These are phyloP conservation scores for Phlyctochytrium arcticum DNA, from an alignment of 192 early-diverging fungal species.

Conservation along the genomic window DNA sequence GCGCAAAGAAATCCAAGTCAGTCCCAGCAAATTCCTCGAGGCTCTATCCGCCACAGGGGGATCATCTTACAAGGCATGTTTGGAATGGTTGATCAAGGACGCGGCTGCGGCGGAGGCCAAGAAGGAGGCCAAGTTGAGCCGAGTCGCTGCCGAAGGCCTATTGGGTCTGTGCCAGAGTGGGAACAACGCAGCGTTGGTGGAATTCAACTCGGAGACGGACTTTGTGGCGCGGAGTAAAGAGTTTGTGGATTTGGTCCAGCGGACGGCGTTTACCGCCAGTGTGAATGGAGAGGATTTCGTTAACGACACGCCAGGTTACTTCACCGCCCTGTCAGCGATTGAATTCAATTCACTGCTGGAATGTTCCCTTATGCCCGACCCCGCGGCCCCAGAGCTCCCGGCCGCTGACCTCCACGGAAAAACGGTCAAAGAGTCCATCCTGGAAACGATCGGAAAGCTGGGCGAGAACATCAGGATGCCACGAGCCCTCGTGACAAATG, in stretches of 20 bases:
- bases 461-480: slow-evolving; percentile 88
- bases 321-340: background rate
- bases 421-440: slow-evolving; percentile 51
- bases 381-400: background rate
- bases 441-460: slow-evolving; percentile 76
- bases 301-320: too few relatives aligned
- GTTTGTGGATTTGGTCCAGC: slow-evolving; percentile 67
- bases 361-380: background rate
- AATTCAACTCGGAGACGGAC: slow-evolving; percentile 92
- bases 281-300: slow-evolving; percentile 27
- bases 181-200: slow-evolving; percentile 28
- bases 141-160: slow-evolving; percentile 76
- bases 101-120: slow-evolving; percentile 62
- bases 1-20: slow-evolving; percentile 72
- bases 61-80: slow-evolving; percentile 50
- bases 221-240: slow-evolving; percentile 84
- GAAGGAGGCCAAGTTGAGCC: slow-evolving; percentile 77
- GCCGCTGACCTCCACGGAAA: background rate
- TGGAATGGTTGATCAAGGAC: slow-evolving; percentile 74
- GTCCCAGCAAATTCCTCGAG: slow-evolving; percentile 82
- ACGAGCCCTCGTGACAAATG: slow-evolving; percentile 49
- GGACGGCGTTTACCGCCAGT: slow-evolving; percentile 1
- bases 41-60: slow-evolving; percentile 52
- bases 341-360: background rate
- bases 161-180: slow-evolving; percentile 63